These are phyloP conservation scores for Papilionanthe hybrid DNA, from an alignment of 116 monocot species.

Conservation along the genomic window DNA sequence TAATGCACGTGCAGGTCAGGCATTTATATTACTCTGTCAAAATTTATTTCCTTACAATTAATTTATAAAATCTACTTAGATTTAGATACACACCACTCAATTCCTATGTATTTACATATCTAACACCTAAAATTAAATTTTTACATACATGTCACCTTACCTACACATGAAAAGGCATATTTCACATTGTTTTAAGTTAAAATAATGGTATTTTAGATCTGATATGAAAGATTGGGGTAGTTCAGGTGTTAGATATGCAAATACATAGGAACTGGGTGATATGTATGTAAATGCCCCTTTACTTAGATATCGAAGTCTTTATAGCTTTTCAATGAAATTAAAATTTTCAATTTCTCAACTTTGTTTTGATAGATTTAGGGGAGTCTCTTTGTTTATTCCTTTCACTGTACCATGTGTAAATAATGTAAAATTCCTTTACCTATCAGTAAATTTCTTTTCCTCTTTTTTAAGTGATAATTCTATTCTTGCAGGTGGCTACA, in stretches of 20 bases:
- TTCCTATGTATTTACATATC: too few relatives aligned
- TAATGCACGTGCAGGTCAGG: conserved; percentile 87
- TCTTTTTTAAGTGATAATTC: neutral
- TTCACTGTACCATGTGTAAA: neutral
- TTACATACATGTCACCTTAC: too few relatives aligned
- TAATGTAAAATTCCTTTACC: neutral
- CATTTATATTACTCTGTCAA: neutral
- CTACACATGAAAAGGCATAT: too few relatives aligned
- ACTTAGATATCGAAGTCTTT: neutral
- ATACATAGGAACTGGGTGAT: too few relatives aligned
- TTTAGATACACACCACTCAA: too few relatives aligned
- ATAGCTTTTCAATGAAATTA: neutral
- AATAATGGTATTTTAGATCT: too few relatives aligned
- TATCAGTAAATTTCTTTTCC: neutral
- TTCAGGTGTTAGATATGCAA: too few relatives aligned
- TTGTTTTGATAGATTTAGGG: neutral
- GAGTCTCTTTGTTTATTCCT: neutral
- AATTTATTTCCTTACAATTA: neutral
- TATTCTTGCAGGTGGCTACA: conserved; percentile 63
- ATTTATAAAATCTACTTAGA: neutral
- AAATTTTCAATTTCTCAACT: neutral
- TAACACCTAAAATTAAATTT: too few relatives aligned
- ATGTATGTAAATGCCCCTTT: neutral
- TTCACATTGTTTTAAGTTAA: too few relatives aligned
- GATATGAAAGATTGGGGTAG: too few relatives aligned